Base-by-base conservation (phyloP, 148 eudicot species). In the Pharnaceum exiguum region DNA sequence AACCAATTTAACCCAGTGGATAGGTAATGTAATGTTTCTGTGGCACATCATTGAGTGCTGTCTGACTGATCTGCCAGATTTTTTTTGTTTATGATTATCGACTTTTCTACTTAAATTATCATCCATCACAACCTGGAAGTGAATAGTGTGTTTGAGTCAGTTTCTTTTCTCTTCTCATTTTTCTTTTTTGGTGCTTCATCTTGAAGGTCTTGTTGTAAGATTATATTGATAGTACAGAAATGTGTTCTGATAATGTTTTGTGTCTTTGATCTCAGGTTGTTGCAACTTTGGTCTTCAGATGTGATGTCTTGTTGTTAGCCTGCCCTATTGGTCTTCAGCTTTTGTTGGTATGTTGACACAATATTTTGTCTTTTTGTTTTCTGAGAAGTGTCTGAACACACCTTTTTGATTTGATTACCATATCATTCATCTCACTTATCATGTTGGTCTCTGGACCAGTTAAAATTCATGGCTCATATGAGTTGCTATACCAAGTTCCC, bases 301-400 rank as follows among this genome's bases (percentile, higher is more conserved):
- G 98, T 51, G 98, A 93, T 66, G 79, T 85, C 62, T 72, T 93
- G 72, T 72, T 93, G 42, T 79, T 93, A 49, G 82, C 85, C 39
- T 65, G 90, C 44, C 95, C 96, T 66, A 71, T 93, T 40, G 98
- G 96, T 35, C 78, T 93, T 55, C 82, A 81, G 63, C 86, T 93
- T 53, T 73, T 93, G 77, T 59, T 93, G 96, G 98, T 91, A 80
- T 40, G 87, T 74, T 57, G 33, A 59, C 9, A 37, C 28, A 30
- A 15, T 48, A 4, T 29, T 35, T 6, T 12, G 11, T 16, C 35
- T 11, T 59, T 28, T 19, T 10, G 25, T 24, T 24, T 11, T 16
- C 28, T 21, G 6, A n/a, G 27, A 36, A 15, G 6, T 3, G 1
- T 58, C 2, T 7, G 12, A 23, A 31, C 5, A 31, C 17, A 7